Base-by-base conservation (phyloP, 164 flowering plant genomes). In the Malania oleifera region DNA sequence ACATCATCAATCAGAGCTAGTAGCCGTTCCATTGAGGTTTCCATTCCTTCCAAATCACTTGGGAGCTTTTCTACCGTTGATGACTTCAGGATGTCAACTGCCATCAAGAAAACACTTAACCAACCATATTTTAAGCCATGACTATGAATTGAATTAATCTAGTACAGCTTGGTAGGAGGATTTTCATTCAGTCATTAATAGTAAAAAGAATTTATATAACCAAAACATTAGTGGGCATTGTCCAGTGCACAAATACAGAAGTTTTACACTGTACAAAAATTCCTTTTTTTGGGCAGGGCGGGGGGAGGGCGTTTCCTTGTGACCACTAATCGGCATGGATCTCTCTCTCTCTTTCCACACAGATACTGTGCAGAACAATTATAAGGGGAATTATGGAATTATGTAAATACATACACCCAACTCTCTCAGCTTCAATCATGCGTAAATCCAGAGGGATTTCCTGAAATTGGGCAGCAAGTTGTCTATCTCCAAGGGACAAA, bases 11-110 rank as follows among this genome's bases (percentile, higher is more conserved):
- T 89, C 15, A 95, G 61, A 67, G 85, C 73, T 48, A 86, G 72
- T 27, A 95, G 70, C 47, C 89, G 67, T 62, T 80, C 83, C 93
- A 87, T 85, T 35, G 97, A 67, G 57, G 82, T 78, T 67, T 91
- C 97, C 99, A 95, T 91, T 66, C 93, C 95, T 75, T 95, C 99
- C 72, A 91, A 71, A 77, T 91, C 97, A 70, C 60, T 81, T 8
- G 99, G 99, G n/a, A 95, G 70, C 72, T 91, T 91, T 67, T 95
- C 96, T 50, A 87, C 96, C 55, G 39, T 53, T 6, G 89, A 78
- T 37, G 77, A 64, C 81, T 91, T 95, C 23, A 95, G 73, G 14
- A 85, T 76, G 56, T 91, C 97, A 78, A 79, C 97, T 95, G 79
- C 64, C 56, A 67, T 18, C 19, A 45, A 2, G 5, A 49, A 63